phyloP scores from a whole-genome alignment of 306 rosid species.

The Datisca glomerata region DNA sequence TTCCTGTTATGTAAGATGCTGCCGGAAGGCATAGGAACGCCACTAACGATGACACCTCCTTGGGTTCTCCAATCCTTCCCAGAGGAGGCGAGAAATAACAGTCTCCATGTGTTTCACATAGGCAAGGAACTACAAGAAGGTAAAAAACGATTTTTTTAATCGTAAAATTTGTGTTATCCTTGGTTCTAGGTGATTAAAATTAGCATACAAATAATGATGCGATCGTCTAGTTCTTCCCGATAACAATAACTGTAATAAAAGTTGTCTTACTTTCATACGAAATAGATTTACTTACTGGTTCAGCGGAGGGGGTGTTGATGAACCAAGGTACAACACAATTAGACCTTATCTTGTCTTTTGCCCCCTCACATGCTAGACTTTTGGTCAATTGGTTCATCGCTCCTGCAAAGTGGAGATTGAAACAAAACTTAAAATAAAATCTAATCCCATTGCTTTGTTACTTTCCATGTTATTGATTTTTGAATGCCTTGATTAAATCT shows the following conservation, averaged over 20 bases:
- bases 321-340: neutral
- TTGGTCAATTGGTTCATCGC: neutral
- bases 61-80: constrained; percentile 25
- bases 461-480: too few species aligned
- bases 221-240: too few species aligned
- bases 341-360: neutral
- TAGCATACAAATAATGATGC: too few species aligned
- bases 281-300: neutral
- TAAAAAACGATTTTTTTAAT: too few species aligned
- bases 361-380: neutral
- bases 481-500: too few species aligned
- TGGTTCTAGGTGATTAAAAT: too few species aligned
- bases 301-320: neutral
- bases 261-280: too few species aligned
- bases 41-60: constrained; percentile 36
- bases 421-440: too few species aligned
- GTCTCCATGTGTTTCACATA: neutral
- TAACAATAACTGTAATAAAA: too few species aligned
- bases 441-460: too few species aligned
- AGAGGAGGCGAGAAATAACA: constrained; percentile 9
- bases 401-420: neutral
- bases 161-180: too few species aligned
- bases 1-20: constrained; percentile 46
- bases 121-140: neutral
- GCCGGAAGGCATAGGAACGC: constrained; percentile 62